Base-by-base conservation (phyloP, 2,329 filamentous ascomycete genomes). In the Chrysoporthe puriensis region DNA sequence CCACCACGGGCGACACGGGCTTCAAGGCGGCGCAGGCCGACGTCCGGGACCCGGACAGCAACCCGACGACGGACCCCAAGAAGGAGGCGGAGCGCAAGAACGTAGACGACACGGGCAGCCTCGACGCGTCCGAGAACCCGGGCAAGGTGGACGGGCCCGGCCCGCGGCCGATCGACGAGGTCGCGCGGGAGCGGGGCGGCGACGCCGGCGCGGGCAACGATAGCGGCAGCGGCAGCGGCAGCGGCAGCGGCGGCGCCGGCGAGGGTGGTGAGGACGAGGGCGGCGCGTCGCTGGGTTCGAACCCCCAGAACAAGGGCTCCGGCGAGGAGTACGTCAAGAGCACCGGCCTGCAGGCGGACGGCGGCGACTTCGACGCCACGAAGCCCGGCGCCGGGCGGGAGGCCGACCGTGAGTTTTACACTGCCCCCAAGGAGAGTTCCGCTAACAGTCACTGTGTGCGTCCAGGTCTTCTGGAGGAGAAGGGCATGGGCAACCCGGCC, bases 291-390 rank as follows among this genome's bases (percentile, higher is more conserved):
- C 32, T 59, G 5, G 63, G 48, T 2, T 52, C 14, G 21, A 62
- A 21, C 4, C 72, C 77, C 69, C 73, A 75, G 13, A 76, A 77
- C 16, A 78, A 83, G 70, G 84, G 83, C 1, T 87, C 84, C 0
- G 87, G 87, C 7, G 84, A 88, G 75, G 74, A 85, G 72, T 85
- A 85, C 68, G 82, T 90, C 70, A 86, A 84, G 77, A 84, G 83
- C 32, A 83, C 82, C 0, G 90, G 89, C 0, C 75, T 91, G 40
- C 78, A 81, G 44, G 87, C 88, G 18, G 89, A 92, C 50, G 89
- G 90, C 0, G 89, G 90, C 6, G 83, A 91, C 72, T 91, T 91
- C 74, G 90, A 91, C 72, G 88, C 86, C 4, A 79, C 83, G 8
- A 85, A 85, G 68, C 85, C 88, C 0, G 90, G 90, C 13, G 90